phyloP scores from a whole-genome alignment of 2,329 filamentous ascomycete species.

The Hysterium pulicare region DNA sequence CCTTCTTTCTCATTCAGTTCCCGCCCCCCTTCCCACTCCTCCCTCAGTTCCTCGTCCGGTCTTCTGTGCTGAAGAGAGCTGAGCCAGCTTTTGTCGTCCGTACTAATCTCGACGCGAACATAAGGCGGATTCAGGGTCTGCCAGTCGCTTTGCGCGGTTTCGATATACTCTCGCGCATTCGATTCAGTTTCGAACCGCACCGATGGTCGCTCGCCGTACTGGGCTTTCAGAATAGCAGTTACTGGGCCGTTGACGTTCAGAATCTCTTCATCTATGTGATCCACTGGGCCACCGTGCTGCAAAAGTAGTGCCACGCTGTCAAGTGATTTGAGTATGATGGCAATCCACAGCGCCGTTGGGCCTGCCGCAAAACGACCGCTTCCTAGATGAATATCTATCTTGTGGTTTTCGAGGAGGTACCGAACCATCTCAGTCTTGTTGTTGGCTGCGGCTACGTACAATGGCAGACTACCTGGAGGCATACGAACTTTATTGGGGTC shows the following conservation, averaged over 20 bases:
- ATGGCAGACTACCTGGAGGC: background rate
- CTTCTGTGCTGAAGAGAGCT: too few relatives aligned
- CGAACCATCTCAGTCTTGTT: slow-evolving; percentile 6
- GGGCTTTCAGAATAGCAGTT: background rate
- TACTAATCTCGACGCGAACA: too few relatives aligned
- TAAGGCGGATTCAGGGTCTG: too few relatives aligned
- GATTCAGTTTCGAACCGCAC: too few relatives aligned
- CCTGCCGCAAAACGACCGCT: slow-evolving; percentile 6
- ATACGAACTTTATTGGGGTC: background rate
- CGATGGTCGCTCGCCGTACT: background rate
- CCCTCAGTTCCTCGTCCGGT: too few relatives aligned
- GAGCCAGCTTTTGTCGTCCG: too few relatives aligned
- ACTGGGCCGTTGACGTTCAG: slow-evolving; percentile 4
- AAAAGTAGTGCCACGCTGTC: slow-evolving; percentile 5
- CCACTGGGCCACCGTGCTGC: slow-evolving; percentile 9
- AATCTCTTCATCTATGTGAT: slow-evolving; percentile 8
- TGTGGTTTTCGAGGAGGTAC: slow-evolving; percentile 8
- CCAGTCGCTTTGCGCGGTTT: too few relatives aligned
- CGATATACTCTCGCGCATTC: too few relatives aligned
- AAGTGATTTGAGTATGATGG: slow-evolving; percentile 3
- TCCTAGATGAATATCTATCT: slow-evolving; percentile 7
- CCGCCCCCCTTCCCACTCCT: too few relatives aligned
- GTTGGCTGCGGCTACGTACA: slow-evolving; percentile 4
- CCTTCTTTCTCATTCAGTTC: too few relatives aligned
- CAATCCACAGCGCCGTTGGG: slow-evolving; percentile 7